Evolutionary conservation across 805 yeast species (phyloP), one percentile per base, ranked within the genome.

Genomic region (Nakazawaea ernobii): DNA sequence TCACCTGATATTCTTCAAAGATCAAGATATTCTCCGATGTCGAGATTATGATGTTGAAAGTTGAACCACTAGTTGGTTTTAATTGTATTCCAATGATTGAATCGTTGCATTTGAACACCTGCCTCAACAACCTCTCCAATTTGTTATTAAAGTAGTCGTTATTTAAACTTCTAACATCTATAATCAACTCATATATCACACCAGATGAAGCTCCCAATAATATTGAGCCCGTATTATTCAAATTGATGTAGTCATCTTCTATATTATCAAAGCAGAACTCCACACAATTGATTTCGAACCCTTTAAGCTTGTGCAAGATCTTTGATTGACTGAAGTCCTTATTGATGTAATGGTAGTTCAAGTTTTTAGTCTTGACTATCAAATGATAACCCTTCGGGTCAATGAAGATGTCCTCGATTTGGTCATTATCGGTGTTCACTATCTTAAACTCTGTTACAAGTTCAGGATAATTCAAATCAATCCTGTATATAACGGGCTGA

Each of bases 401-500:
- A 39, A 74, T 60, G 55, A 65, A 80, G 1, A 79, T 61, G 35
- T 60, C 55, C 20, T 57, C 59, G 15, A 70, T 62, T 14, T 58
- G 60, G 8, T 51, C 54, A 13, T 40, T 32, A 28, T 50, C 45
- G 3, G 59, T 33, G 6, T 56, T 60, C 1, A 75, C 66, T 1
- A 72, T 50, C 10, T 60, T 61, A n/a, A 70, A 57, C 24, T 61
- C 65, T 37, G 70, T 72, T 5, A 86, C 82, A 7, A 69, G 69
- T 32, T 83, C 79, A 1, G 94, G 94, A 43, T 71, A 71, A 43
- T 79, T 81, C 52, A 86, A 64, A 54, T 84, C 80, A 30, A 86
- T 84, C n/a, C 84, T 63, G 53, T 77, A 77, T n/a, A 86, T 62
- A 13, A 70, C 83, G 8, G 72, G 63, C 42, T 66, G 67, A 48